phyloP scores from a whole-genome alignment of 2,329 filamentous ascomycete genomes.

The Coniella vitis region DNA sequence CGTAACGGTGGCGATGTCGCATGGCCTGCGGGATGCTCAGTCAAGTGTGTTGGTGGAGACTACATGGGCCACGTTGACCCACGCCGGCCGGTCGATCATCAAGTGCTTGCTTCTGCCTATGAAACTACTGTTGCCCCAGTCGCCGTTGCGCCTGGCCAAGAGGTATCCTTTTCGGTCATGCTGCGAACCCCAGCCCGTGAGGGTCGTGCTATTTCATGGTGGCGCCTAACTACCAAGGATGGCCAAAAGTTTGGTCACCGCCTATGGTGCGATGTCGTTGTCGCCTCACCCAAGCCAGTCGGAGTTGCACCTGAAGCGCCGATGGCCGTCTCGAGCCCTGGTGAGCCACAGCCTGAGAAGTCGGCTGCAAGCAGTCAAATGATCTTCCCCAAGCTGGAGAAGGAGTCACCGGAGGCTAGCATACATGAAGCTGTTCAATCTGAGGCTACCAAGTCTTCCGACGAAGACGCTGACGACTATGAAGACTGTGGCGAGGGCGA shows the following conservation, averaged over 20 bases:
- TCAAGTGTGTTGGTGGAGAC: slow-evolving; percentile 88
- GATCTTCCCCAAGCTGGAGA: slow-evolving; percentile 95
- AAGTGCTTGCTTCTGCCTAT: slow-evolving; percentile 68
- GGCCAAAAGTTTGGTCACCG: slow-evolving; percentile 85
- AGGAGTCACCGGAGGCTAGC: slow-evolving; percentile 80
- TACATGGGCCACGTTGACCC: slow-evolving; percentile 92
- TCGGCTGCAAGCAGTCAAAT: slow-evolving; percentile 54
- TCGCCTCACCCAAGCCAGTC: slow-evolving; percentile 40
- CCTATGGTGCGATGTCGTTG: slow-evolving; percentile 87
- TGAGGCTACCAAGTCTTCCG: slow-evolving; percentile 44
- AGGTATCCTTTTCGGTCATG: slow-evolving; percentile 73
- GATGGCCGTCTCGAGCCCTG: slow-evolving; percentile 8
- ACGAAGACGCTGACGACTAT: slow-evolving; percentile 38
- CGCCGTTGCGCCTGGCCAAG: slow-evolving; percentile 65
- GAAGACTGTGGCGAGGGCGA: slow-evolving; percentile 47
- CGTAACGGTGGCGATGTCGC: slow-evolving; percentile 70
- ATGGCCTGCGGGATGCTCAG: slow-evolving; percentile 86
- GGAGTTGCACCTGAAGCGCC: slow-evolving; percentile 14
- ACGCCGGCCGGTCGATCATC: slow-evolving; percentile 68
- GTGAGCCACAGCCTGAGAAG: slow-evolving; percentile 23
- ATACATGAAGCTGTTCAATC: slow-evolving; percentile 56
- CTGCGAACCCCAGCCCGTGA: slow-evolving; percentile 72
- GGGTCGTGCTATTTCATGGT: slow-evolving; percentile 88
- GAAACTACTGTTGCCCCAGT: slow-evolving; percentile 73
- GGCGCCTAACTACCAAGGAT: slow-evolving; percentile 79